phyloP scores from a whole-genome alignment of 371 early-diverging fungal genomes.

The Dentiscutata heterogama region DNA sequence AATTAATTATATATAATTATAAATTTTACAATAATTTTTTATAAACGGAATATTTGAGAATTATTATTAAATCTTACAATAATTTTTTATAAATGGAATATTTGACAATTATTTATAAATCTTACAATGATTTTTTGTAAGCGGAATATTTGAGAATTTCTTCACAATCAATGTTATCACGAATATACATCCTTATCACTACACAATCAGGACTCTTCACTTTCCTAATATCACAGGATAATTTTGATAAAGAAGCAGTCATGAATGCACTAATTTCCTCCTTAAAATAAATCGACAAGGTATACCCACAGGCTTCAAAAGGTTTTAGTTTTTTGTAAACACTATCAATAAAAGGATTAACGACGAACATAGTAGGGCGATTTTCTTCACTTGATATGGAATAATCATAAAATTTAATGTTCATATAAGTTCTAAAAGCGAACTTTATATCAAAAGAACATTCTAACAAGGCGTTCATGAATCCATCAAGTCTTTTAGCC shows the following conservation, averaged over 20 bases:
- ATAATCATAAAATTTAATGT: conserved; percentile 21
- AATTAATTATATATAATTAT: too few relatives aligned
- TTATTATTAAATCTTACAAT: background rate
- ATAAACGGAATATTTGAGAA: background rate
- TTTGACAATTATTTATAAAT: background rate
- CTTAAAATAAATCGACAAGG: background rate
- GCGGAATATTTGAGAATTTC: background rate
- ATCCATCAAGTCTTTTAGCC: conserved; percentile 3
- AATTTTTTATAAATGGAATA: background rate
- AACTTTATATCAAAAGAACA: background rate
- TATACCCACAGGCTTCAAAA: background rate
- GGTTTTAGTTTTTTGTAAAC: background rate
- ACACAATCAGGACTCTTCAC: background rate
- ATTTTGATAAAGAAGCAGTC: background rate
- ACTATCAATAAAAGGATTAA: background rate
- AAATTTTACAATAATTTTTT: background rate
- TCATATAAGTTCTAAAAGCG: background rate
- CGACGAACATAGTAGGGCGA: background rate
- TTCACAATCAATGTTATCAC: background rate
- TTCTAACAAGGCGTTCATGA: background rate
- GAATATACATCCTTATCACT: background rate
- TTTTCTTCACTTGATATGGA: background rate
- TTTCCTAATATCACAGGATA: background rate
- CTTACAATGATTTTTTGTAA: background rate
- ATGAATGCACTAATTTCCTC: background rate